Evolutionary conservation across 345 rosid genomes (phyloP).

Genomic region (Eucalyptus lansdowneana): DNA sequence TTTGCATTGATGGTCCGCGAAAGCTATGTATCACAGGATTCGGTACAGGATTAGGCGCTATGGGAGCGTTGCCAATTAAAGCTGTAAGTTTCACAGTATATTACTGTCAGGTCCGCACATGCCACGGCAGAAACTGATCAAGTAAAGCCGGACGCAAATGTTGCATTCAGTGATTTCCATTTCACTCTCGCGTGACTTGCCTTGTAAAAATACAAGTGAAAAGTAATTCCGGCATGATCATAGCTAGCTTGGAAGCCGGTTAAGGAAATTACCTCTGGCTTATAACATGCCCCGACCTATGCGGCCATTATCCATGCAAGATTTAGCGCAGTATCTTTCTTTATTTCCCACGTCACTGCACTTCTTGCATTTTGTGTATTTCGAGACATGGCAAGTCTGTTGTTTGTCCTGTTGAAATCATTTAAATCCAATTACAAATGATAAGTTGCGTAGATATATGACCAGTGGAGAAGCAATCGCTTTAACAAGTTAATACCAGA

Average conservation of each 20-base stretch:
- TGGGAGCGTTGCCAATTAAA: slow-evolving; percentile 41
- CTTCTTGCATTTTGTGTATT: slow-evolving; percentile 18
- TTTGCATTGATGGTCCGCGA: slow-evolving; percentile 31
- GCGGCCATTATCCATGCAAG: slow-evolving; percentile 10
- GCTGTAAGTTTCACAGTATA: slow-evolving; percentile 11
- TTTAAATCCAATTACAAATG: neutral
- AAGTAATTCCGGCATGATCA: neutral
- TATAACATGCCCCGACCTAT: slow-evolving; percentile 12
- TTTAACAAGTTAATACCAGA: slow-evolving; percentile 1
- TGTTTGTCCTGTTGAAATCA: slow-evolving; percentile 19
- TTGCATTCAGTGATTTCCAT: neutral
- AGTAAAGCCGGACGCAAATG: neutral
- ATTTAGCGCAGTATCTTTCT: slow-evolving; percentile 22
- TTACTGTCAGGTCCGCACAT: neutral
- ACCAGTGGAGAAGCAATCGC: neutral
- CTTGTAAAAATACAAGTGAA: neutral
- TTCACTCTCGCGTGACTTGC: neutral
- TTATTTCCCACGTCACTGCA: slow-evolving; percentile 10
- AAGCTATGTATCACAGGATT: slow-evolving; percentile 26
- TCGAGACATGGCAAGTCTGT: slow-evolving; percentile 15
- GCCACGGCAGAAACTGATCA: neutral
- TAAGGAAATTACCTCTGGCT: slow-evolving; percentile 21
- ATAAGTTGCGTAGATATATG: neutral
- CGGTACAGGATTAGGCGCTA: slow-evolving; percentile 16
- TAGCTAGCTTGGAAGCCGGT: neutral